phyloP scores from a whole-genome alignment of 139 green algal species.

The Chlamydomonas urium region DNA sequence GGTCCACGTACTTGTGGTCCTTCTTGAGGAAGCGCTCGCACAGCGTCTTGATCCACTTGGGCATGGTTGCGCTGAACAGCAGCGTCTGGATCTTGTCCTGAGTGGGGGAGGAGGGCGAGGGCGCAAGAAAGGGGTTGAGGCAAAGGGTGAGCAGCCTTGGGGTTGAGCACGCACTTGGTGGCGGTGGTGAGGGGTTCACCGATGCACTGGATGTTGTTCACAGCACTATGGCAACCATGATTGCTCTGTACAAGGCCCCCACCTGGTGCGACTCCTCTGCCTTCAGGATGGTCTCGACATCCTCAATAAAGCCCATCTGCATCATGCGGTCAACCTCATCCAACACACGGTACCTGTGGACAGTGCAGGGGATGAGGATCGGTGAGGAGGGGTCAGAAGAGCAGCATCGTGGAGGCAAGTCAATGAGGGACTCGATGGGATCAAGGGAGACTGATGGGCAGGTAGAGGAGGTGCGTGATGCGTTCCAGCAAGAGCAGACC shows the following conservation, averaged over 20 bases:
- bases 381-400: conserved; percentile 3
- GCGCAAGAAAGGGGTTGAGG: too few relatives aligned
- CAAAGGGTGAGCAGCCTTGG: too few relatives aligned
- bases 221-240: not conserved
- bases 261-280: conserved; percentile 37
- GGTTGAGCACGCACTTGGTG: too few relatives aligned
- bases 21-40: conserved; percentile 76
- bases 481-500: too few relatives aligned
- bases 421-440: not conserved
- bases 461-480: too few relatives aligned
- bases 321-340: conserved; percentile 99
- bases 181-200: too few relatives aligned
- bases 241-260: not conserved
- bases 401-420: not conserved
- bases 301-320: conserved; percentile 99
- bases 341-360: conserved; percentile 77
- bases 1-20: conserved; percentile 76
- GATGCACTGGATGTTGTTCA: too few relatives aligned
- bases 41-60: conserved; percentile 90
- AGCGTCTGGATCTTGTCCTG: conserved; percentile 84
- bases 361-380: not conserved
- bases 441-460: not conserved
- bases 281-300: conserved; percentile 96
- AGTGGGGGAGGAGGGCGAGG: not conserved
- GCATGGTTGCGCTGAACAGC: conserved; percentile 96